phyloP scores from a whole-genome alignment of 2,329 filamentous ascomycete genomes.

The Pyricularia pennisetigena region DNA sequence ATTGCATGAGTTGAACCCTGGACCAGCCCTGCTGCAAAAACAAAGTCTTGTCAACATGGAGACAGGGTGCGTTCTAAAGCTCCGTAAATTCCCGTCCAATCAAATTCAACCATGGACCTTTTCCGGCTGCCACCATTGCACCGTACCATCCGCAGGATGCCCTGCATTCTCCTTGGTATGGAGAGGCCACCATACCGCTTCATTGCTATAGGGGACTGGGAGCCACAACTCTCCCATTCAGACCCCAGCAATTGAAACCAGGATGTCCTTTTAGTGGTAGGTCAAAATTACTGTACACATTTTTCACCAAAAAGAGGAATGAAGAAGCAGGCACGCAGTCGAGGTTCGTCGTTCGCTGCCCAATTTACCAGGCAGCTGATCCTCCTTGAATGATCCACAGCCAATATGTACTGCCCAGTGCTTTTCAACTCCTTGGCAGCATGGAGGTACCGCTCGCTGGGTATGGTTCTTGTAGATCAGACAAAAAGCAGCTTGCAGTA shows the following conservation, averaged over 20 bases:
- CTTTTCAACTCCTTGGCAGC: neutral
- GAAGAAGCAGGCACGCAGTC: too few relatives aligned
- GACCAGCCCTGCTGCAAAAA: neutral
- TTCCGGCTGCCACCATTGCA: neutral
- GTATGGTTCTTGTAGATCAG: neutral
- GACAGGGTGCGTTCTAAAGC: neutral
- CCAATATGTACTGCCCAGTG: neutral
- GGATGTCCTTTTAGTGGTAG: neutral
- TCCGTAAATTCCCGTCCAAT: neutral
- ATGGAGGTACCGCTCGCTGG: neutral
- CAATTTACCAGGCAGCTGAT: neutral
- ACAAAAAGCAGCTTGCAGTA: neutral
- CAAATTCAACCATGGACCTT: neutral
- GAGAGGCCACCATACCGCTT: neutral
- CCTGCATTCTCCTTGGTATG: neutral
- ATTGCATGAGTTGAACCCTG: neutral
- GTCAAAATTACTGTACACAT: neutral
- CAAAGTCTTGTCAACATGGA: neutral
- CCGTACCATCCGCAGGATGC: neutral
- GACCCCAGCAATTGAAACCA: neutral
- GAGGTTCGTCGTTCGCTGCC: neutral
- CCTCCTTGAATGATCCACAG: neutral
- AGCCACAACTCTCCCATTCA: neutral
- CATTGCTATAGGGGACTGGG: neutral
- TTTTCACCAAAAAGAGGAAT: neutral